Evolutionary conservation across 2,329 filamentous ascomycete species (phyloP).

Genomic region (Didymosphaeria variabile): DNA sequence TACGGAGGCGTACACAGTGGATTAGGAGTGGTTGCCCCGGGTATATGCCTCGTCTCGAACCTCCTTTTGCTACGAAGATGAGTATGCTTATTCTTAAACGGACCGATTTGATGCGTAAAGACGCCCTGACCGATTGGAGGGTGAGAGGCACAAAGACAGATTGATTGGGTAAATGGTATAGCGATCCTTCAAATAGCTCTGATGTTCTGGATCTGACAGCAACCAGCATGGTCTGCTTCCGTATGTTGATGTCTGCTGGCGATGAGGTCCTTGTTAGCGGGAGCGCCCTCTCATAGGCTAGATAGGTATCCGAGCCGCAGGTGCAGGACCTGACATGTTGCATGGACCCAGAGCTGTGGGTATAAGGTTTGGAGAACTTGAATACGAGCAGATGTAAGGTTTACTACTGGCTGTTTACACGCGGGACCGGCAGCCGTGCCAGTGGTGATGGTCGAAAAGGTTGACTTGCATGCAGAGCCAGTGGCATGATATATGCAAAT

Average conservation of each 20-base stretch:
- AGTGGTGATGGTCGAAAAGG: not conserved
- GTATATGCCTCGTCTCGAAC: slow-evolving; percentile 18
- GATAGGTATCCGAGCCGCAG: too few relatives aligned
- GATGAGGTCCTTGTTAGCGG: not conserved
- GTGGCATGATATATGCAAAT: not conserved
- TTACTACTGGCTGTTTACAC: not conserved
- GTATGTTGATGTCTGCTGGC: slow-evolving; percentile 11
- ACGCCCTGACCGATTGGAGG: slow-evolving; percentile 2
- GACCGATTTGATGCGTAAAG: slow-evolving; percentile 21
- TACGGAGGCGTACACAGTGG: not conserved
- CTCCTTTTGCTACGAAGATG: not conserved
- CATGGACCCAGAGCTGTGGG: not conserved
- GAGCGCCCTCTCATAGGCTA: not conserved
- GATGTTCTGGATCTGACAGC: slow-evolving; percentile 25
- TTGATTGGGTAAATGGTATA: slow-evolving; percentile 11
- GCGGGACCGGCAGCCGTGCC: not conserved
- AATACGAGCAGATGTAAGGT: not conserved
- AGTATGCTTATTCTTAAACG: slow-evolving; percentile 22
- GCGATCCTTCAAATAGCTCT: slow-evolving; percentile 9
- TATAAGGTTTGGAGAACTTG: not conserved
- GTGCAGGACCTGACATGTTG: not conserved
- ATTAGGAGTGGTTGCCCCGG: slow-evolving; percentile 4
- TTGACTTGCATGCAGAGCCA: slow-evolving; percentile 1
- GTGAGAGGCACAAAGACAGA: slow-evolving; percentile 2
- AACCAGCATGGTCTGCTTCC: slow-evolving; percentile 15